Percentiles rank a stretch among this genome's conserved stretches.
Evolutionary conservation across 441 rosid genomes (phyloP).

Genomic region (Populus trichocarpa): DNA sequence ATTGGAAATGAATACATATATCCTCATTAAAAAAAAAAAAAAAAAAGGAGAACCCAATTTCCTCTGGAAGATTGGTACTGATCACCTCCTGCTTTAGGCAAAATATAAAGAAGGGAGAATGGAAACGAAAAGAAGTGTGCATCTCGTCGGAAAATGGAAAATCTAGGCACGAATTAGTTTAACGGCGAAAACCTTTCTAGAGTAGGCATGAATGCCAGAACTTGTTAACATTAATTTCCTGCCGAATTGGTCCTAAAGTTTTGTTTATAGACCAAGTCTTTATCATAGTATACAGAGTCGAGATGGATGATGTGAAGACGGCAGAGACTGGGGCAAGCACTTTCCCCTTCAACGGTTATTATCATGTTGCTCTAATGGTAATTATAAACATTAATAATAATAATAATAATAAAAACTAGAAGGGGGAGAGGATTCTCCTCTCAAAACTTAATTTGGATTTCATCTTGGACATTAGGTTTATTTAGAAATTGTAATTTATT

Average conservation of each 20-base stretch:
- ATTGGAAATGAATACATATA: too few relatives aligned
- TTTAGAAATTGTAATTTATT: too few relatives aligned
- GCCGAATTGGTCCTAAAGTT: background rate
- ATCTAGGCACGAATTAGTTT: too few relatives aligned
- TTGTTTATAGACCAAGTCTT: too few relatives aligned
- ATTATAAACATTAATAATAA: background rate
- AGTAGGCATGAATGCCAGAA: background rate
- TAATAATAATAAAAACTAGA: too few relatives aligned
- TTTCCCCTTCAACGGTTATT: background rate
- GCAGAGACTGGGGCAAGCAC: background rate
- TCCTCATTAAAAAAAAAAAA: too few relatives aligned
- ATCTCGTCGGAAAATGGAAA: background rate
- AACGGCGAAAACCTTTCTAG: background rate
- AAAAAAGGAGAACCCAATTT: background rate
- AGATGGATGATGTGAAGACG: background rate
- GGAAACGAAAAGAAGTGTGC: too few relatives aligned
- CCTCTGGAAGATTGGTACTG: background rate
- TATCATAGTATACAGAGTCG: background rate
- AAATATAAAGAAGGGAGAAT: background rate
- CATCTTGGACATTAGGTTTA: too few relatives aligned
- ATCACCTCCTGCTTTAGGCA: background rate
- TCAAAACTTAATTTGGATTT: too few relatives aligned
- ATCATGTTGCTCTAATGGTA: background rate
- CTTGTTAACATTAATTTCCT: too few relatives aligned
- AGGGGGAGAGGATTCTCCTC: too few relatives aligned